Conservation (phyloP, 805 yeast genomes). For the Hanseniaspora guilliermondii region DNA sequence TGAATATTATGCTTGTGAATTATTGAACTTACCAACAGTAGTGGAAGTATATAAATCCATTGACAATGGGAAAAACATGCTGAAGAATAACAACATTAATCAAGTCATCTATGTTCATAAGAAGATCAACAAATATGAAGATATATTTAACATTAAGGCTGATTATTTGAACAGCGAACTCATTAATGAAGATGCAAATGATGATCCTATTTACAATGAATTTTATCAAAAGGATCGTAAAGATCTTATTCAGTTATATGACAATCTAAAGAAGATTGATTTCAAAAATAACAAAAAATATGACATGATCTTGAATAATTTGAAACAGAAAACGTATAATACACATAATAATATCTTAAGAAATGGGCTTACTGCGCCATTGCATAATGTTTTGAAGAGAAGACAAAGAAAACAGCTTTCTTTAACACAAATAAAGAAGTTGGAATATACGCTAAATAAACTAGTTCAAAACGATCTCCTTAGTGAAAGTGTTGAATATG, state of each 20-base stretch:
- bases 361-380: slow-evolving; percentile 79
- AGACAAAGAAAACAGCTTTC: slow-evolving; percentile 62
- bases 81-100: slow-evolving; percentile 72
- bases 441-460: slow-evolving; percentile 69
- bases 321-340: not conserved
- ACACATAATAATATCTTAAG: slow-evolving; percentile 29
- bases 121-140: slow-evolving; percentile 36
- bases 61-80: slow-evolving; percentile 68
- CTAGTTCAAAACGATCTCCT: slow-evolving; percentile 63
- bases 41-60: slow-evolving; percentile 79
- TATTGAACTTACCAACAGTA: slow-evolving; percentile 81
- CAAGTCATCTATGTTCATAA: slow-evolving; percentile 73
- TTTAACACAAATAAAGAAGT: slow-evolving; percentile 58
- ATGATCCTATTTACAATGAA: slow-evolving; percentile 19
- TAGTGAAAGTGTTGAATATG: slow-evolving; percentile 70
- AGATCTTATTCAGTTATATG: slow-evolving; percentile 14
- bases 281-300: slow-evolving; percentile 1
- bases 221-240: slow-evolving; percentile 23
- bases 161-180: slow-evolving; percentile 35
- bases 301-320: not conserved
- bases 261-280: slow-evolving; percentile 14
- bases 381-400: slow-evolving; percentile 54
- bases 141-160: slow-evolving; percentile 30
- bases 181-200: slow-evolving; percentile 13
- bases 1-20: slow-evolving; percentile 44